Conservation (phyloP, 306 rosid genomes). For the Trichosanthes truncata region DNA sequence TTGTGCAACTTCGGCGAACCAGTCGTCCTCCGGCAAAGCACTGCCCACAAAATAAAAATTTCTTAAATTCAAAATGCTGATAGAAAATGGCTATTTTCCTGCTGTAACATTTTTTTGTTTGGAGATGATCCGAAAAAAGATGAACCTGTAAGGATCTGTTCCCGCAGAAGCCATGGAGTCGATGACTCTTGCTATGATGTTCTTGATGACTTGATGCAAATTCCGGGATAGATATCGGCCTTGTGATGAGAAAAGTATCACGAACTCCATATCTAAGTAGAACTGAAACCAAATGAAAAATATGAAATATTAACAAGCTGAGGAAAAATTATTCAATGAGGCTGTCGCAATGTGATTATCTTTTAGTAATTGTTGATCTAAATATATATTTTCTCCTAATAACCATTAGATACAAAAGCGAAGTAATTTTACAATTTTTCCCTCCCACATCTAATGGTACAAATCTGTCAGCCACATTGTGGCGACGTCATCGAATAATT, state of each 20-base stretch:
- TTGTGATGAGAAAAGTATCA: constrained; percentile 76
- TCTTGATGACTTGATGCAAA: constrained; percentile 75
- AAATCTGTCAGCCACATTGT: too few relatives aligned
- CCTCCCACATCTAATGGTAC: too few relatives aligned
- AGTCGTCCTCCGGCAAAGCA: constrained; percentile 74
- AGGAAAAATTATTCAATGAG: too few relatives aligned
- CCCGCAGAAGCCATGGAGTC: constrained; percentile 69
- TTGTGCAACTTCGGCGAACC: constrained; percentile 89
- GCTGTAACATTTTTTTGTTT: background rate
- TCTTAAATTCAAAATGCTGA: background rate
- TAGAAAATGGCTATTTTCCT: too few relatives aligned
- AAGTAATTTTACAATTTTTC: too few relatives aligned
- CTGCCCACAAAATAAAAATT: constrained; percentile 18
- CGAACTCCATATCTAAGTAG: constrained; percentile 93
- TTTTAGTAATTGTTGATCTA: too few relatives aligned
- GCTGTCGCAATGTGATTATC: too few relatives aligned
- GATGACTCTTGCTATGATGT: constrained; percentile 60
- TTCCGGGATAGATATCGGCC: constrained; percentile 78
- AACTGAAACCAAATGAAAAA: constrained; percentile 33
- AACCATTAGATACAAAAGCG: too few relatives aligned
- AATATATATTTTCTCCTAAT: too few relatives aligned
- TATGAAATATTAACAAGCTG: too few relatives aligned
- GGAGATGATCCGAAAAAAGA: background rate
- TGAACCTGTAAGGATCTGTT: constrained; percentile 78
- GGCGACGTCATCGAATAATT: too few relatives aligned